phyloP scores from a whole-genome alignment of 768 basidiomycete species.

The Lepiota subincarnata region DNA sequence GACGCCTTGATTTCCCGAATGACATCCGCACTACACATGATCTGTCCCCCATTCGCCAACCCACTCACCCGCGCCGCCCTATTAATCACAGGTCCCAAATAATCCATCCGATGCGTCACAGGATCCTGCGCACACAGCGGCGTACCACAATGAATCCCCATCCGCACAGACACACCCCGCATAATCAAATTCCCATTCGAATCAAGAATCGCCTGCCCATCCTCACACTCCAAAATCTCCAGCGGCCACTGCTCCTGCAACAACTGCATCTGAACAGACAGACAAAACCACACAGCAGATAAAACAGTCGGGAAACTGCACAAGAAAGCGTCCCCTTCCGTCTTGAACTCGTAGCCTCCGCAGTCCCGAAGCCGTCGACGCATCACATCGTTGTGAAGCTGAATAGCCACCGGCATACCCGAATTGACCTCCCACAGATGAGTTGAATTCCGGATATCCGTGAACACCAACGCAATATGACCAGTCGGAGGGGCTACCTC shows the following conservation, averaged over 20 bases:
- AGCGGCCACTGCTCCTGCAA: slow-evolving; percentile 85
- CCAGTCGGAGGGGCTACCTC: slow-evolving; percentile 86
- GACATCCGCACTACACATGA: slow-evolving; percentile 87
- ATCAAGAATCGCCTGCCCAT: slow-evolving; percentile 79
- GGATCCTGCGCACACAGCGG: slow-evolving; percentile 91
- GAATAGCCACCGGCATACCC: slow-evolving; percentile 93
- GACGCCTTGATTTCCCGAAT: slow-evolving; percentile 74
- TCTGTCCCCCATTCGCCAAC: slow-evolving; percentile 86
- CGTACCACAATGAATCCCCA: slow-evolving; percentile 93
- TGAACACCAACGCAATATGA: slow-evolving; percentile 91
- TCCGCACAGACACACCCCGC: slow-evolving; percentile 88
- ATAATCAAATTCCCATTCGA: slow-evolving; percentile 63
- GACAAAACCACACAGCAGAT: slow-evolving; percentile 85
- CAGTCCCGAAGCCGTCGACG: slow-evolving; percentile 83
- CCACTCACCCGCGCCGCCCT: slow-evolving; percentile 83
- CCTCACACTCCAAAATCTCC: slow-evolving; percentile 89
- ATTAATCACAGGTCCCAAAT: slow-evolving; percentile 96
- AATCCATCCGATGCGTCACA: slow-evolving; percentile 94
- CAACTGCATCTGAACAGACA: slow-evolving; percentile 81
- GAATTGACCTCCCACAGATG: slow-evolving; percentile 94
- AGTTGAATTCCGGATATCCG: slow-evolving; percentile 96
- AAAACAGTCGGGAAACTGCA: slow-evolving; percentile 91
- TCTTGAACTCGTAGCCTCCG: slow-evolving; percentile 98
- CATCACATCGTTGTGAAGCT: slow-evolving; percentile 81
- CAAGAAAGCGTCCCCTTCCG: slow-evolving; percentile 99